Evolutionary conservation across 2,329 filamentous ascomycete species (phyloP), one percentile per base, ranked within the genome.

Genomic region (Aureobasidium sp.): DNA sequence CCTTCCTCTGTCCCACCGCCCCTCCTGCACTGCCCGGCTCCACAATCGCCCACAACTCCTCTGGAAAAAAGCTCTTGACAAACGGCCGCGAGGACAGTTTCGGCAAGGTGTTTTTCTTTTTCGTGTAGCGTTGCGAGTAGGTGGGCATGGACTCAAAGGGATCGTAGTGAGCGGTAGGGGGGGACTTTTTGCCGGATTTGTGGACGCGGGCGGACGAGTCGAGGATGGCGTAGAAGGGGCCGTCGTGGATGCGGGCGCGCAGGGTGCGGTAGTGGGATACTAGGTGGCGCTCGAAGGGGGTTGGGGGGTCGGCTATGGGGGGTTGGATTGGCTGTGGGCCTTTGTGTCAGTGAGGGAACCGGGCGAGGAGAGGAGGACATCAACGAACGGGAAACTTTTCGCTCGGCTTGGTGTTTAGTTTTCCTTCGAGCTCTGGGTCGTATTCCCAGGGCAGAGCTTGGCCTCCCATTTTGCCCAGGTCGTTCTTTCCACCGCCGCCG

Each of bases 111-210:
- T 81, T 74, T 65, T 78, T 77, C 66, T 81, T 81, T 64, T 81
- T 82, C 60, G 79, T 73, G 69, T 84, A 85, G 66, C 78, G 80
- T 58, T 80, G 75, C 1, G 61, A 54, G 67, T 84, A 86, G 0
- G 81, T 83, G 40, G 81, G 80, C 71, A 84, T 84, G 60, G 81
- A 81, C 45, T 79, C 77, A 66, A 86, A 86, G 1, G 84, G 81
- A 68, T 86, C 81, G 67, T 84, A 81, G 21, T 78, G 77, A 2
- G 73, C 74, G 62, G 75, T 67, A 2, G 64, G 62, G 42, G 58
- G 62, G 11, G 49, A 55, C 37, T 46, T 43, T 13, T 60, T 42
- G 2, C 62, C 43, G 1, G 62, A 53, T 64, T 79, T 68, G 63
- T 71, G 69, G 64, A 67, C 76, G 69, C 66, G 75, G 73, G 66